Evolutionary conservation across 2,329 filamentous ascomycete genomes (phyloP).

Genomic region (Xylariaceae sp.): DNA sequence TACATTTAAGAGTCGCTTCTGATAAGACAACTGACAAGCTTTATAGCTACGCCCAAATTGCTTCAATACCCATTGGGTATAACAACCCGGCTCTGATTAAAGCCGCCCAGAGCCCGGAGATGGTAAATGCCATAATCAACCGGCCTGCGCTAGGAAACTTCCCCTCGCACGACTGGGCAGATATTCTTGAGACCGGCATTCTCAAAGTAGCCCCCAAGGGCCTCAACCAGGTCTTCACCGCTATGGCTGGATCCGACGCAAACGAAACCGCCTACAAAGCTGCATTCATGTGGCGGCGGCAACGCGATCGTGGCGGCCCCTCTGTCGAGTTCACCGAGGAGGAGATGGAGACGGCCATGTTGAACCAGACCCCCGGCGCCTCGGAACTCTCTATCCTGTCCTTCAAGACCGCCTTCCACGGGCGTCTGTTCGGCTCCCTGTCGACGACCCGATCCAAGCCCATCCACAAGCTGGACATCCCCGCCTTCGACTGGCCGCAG

Average conservation of each 20-base stretch:
- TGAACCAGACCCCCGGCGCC: conserved; percentile 76
- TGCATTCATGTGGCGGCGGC: conserved; percentile 89
- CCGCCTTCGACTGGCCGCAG: conserved; percentile 93
- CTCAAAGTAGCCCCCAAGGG: conserved; percentile 83
- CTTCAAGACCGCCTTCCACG: conserved; percentile 88
- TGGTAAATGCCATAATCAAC: conserved; percentile 82
- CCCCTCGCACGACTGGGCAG: conserved; percentile 80
- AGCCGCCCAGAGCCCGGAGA: conserved; percentile 74
- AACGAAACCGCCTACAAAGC: conserved; percentile 96
- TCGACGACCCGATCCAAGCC: conserved; percentile 91
- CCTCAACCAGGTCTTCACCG: conserved; percentile 86
- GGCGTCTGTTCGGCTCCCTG: conserved; percentile 83
- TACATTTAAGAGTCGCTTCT: background rate
- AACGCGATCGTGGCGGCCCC: conserved; percentile 77
- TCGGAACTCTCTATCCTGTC: conserved; percentile 82
- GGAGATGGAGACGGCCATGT: conserved; percentile 76
- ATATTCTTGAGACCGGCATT: conserved; percentile 77
- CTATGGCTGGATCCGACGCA: conserved; percentile 85
- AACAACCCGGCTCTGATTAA: conserved; percentile 79
- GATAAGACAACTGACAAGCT: conserved; percentile 8
- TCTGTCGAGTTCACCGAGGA: conserved; percentile 77
- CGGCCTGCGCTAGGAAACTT: conserved; percentile 90
- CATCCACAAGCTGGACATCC: conserved; percentile 94
- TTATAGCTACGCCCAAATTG: conserved; percentile 81
- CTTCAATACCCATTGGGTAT: conserved; percentile 89